Percentiles rank a stretch among this genome's conserved stretches.
Evolutionary conservation across 768 basidiomycete genomes (phyloP).

Genomic region (Zangia roseola): DNA sequence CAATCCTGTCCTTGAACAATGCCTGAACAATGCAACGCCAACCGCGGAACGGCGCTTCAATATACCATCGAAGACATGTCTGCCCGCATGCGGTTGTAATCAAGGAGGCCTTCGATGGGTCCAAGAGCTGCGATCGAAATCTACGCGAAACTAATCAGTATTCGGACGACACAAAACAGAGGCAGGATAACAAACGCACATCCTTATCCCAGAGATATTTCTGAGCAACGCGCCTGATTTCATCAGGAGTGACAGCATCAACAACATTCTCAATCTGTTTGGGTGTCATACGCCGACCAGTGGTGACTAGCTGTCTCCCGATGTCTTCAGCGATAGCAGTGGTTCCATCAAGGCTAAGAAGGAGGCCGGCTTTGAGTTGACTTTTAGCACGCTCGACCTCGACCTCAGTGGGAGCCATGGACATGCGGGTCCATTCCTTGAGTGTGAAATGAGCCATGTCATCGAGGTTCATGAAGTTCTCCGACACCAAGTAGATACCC

Average conservation of each 20-base stretch:
- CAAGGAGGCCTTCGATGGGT: conserved; percentile 86
- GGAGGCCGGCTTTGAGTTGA: conserved; percentile 92
- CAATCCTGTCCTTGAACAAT: neutral
- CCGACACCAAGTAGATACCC: conserved; percentile 96
- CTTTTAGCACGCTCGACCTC: conserved; percentile 98
- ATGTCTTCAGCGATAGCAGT: conserved; percentile 98
- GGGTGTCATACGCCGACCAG: conserved; percentile 85
- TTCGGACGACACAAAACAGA: neutral
- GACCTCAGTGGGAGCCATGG: conserved; percentile 72
- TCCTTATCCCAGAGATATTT: conserved; percentile 98
- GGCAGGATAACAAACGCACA: conserved; percentile 44
- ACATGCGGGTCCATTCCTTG: conserved; percentile 95
- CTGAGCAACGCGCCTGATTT: conserved; percentile 92
- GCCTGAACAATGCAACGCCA: neutral
- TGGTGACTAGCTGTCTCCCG: conserved; percentile 95
- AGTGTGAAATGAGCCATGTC: conserved; percentile 93
- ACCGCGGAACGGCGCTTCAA: conserved; percentile 34
- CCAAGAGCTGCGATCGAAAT: conserved; percentile 88
- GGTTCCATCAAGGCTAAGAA: conserved; percentile 91
- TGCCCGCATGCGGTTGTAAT: conserved; percentile 87
- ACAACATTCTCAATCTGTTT: conserved; percentile 92
- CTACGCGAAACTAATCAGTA: conserved; percentile 35
- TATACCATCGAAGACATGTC: conserved; percentile 82
- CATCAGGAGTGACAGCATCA: conserved; percentile 82
- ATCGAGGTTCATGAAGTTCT: conserved; percentile 92